Evolutionary conservation across 2,329 filamentous ascomycete genomes (phyloP), one percentile per base, ranked within the genome.

Genomic region (Calonectria henricotiae): DNA sequence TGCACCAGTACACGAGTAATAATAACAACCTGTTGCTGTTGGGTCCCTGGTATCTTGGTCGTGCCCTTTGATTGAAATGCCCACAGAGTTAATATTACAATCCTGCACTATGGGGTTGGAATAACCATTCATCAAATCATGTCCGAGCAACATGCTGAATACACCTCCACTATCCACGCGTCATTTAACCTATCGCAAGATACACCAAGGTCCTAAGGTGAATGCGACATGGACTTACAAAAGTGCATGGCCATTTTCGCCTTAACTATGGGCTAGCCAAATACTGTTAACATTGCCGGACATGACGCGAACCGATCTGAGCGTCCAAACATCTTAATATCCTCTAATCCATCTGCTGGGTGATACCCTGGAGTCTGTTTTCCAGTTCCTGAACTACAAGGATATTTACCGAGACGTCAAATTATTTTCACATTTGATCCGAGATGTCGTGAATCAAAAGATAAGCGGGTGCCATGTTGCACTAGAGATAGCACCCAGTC

Each of bases 241-340:
- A 39, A 2, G n/a, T 20, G 20, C 20, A 39, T 9, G 35, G 9
- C 12, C 51, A 39, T 25, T 15, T 12, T 11, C 25, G 32, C 12
- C 20, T 20, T 20, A 20, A 3, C 12, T 55, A 55, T 15, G 20
- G 30, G 51, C 32, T 58, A 58, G 51, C 51, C 20, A 58, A 5
- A 39, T 58, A 7, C 30, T 30, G 51, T 39, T 17, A 25, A 15
- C 20, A 25, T 39, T 37, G 17, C n/a, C 32, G n/a, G n/a, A 25
- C 20, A 23, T 13, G 43, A 23, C 37, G 51, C 51, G 51, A 58
- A 58, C 51, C 35, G n/a, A 58, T 58, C 51, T 39, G 51, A 58
- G 51, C 51, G 51, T 17, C 20, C 8, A 51, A 51, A 23, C 12
- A 55, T 55, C 32, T 39, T 30, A 39, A 39, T 23, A 7, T 8